Base-by-base conservation (phyloP, 345 rosid species). In the Cardiospermum halicacabum region DNA sequence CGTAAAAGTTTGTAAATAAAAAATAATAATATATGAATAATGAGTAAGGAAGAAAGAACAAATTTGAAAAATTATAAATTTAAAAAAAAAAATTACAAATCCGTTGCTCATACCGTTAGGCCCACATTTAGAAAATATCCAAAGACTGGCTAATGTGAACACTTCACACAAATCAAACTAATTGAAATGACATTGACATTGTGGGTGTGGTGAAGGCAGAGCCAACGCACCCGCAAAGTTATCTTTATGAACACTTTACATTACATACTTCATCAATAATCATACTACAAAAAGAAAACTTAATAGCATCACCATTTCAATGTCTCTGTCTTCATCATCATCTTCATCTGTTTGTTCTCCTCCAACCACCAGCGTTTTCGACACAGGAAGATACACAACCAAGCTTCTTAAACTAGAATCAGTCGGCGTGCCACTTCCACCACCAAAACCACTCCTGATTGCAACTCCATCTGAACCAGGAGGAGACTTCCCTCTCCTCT, bases 361-460 rank as follows among this genome's bases (percentile, higher is more conserved):
- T 39, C 22, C 70, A 60, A 34, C 39, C 10, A 34, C 39, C 1
- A 71, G 69, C 53, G 80, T 80, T 45, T 87, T 83, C 53, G 78
- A 69, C 45, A 49, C 27, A 7, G 94, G 90, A 49, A 83, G 58
- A 25, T 69, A 75, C 80, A 54, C 70, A 66, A 69, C 87, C 21
- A 42, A 49, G 70, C 74, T 83, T 66, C 65, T 51, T 34, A 75
- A 63, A n/a, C 40, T 85, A 7, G 80, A 78, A 66, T 50, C 71
- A 47, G 54, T 64, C 32, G 28, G 51, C 28, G 58, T 55, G 48
- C 81, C 73, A 15, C 82, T 58, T 56, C 81, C 73, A 22, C 84
- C 92, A 1, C 96, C 92, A 1, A 89, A 90, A 74, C 81, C 84
- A 16, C 83, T 93, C 1, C 71, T 93, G 69, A 86, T 93, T 26